Conservation (phyloP, 2,329 filamentous ascomycete genomes). For the Colletotrichum tropicale region DNA sequence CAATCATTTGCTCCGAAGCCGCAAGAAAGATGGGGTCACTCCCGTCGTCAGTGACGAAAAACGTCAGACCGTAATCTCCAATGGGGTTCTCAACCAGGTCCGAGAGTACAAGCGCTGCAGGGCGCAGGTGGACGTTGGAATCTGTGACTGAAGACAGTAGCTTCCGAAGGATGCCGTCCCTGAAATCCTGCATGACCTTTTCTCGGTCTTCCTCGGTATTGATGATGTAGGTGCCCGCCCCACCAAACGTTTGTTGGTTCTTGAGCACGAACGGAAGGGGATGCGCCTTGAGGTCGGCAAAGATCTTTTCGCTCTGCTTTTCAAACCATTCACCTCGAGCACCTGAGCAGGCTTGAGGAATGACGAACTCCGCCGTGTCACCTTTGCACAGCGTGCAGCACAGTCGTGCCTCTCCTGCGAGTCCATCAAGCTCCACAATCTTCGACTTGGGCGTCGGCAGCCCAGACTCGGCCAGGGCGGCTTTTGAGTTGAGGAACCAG, state of each 20-base stretch:
- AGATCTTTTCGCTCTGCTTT: conserved; percentile 28
- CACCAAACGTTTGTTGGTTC: conserved; percentile 40
- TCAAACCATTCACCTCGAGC: conserved; percentile 31
- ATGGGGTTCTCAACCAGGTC: conserved; percentile 33
- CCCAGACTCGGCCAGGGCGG: conserved; percentile 34
- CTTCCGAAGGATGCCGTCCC: conserved; percentile 29
- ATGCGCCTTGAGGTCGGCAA: conserved; percentile 25
- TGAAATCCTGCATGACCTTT: conserved; percentile 25
- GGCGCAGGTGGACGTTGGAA: conserved; percentile 33
- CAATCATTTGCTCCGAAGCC: conserved; percentile 38
- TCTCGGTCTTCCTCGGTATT: conserved; percentile 27
- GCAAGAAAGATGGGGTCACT: conserved; percentile 31
- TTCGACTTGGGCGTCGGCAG: conserved; percentile 34
- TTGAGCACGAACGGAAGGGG: conserved; percentile 40
- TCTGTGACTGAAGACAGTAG: conserved; percentile 33
- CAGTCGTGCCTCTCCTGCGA: conserved; percentile 3
- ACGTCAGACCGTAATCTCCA: conserved; percentile 37
- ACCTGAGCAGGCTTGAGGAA: conserved; percentile 31
- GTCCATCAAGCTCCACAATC: conserved; percentile 27
- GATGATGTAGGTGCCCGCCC: conserved; percentile 39
- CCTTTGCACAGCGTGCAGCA: conserved; percentile 30
- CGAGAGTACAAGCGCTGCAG: conserved; percentile 33
- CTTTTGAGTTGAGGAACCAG: conserved; percentile 41
- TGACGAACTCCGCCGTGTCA: conserved; percentile 20
- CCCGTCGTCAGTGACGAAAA: conserved; percentile 32